Base-by-base conservation (phyloP, 208 protist species). In the Strigomonas galati region DNA sequence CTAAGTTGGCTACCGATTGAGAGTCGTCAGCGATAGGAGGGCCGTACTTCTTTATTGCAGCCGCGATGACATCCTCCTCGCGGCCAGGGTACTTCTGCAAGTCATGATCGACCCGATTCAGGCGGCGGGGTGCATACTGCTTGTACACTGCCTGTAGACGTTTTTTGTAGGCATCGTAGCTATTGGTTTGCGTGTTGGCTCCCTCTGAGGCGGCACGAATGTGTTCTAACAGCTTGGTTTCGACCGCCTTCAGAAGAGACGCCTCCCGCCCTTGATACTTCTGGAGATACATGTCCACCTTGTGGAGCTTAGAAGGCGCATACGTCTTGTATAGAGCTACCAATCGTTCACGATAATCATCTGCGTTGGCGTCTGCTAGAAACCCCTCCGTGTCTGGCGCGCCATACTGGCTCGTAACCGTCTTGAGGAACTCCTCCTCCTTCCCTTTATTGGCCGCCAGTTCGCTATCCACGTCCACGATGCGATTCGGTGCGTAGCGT, bases 1-100 rank as follows among this genome's bases (percentile, higher is more conserved):
- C 15, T 4, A 27, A 12, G 19, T 1, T 24, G 46, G 24, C 28
- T 15, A 17, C n/a, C 31, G 15, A 21, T n/a, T 21, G 48, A 23
- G 2, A 19, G 62, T 4, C 9, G 24, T 59, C 44, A 1, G 51
- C 4, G 6, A 17, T 21, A 1, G 51, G 10, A 0, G 64, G 57
- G 6, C 67, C 70, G 59, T 69, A 79, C 54, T 74, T 72, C 24
- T 37, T 27, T 14, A 76, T 48, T 5, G 67, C 70, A 0, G 63
- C 73, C 48, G 66, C 15, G 43, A 88, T 81, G 15, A 80, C 69
- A 46, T 80, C 79, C 74, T 85, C 79, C 32, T 86, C 79, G 28
- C 71, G 56, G 10, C 79, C 76, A 0, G 68, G 67, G 31, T 88
- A 84, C 71, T 81, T 79, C 32, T 74, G 46, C n/a, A 82, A 72